Conservation (phyloP, 2,329 filamentous ascomycete species). For the Scedosporium aurantiacum region DNA sequence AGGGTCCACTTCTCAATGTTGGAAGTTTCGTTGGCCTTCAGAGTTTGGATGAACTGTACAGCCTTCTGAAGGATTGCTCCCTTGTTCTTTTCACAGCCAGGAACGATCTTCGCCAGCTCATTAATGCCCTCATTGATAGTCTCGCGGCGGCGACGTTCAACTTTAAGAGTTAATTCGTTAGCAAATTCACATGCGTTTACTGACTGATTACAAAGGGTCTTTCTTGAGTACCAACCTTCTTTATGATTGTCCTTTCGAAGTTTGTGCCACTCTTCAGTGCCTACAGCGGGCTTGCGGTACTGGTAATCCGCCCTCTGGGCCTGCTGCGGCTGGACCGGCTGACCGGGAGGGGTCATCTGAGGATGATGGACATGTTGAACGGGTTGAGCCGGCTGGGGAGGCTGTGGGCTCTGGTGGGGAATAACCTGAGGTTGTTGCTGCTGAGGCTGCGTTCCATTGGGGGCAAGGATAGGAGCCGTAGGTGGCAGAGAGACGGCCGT, state of each 20-base stretch:
- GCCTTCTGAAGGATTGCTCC: conserved; percentile 90
- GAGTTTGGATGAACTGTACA: conserved; percentile 85
- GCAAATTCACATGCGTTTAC: background rate
- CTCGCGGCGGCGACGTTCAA: conserved; percentile 90
- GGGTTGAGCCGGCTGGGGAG: conserved; percentile 9
- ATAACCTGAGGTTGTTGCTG: conserved; percentile 5
- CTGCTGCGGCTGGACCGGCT: conserved; percentile 6
- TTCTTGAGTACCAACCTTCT: conserved; percentile 56
- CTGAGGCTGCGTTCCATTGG: conserved; percentile 8
- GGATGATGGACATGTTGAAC: background rate
- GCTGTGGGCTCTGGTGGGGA: conserved; percentile 9
- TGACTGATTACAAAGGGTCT: background rate
- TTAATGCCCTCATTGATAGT: conserved; percentile 99
- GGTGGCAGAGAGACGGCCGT: conserved; percentile 22
- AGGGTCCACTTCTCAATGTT: conserved; percentile 93
- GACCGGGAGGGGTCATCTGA: background rate
- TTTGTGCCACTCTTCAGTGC: conserved; percentile 96
- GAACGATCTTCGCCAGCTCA: conserved; percentile 93
- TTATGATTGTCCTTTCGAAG: conserved; percentile 97
- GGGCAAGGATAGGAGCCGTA: conserved; percentile 3
- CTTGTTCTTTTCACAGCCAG: conserved; percentile 98
- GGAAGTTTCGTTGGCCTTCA: conserved; percentile 87
- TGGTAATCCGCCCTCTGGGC: conserved; percentile 14
- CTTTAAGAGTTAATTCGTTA: conserved; percentile 31
- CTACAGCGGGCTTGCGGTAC: conserved; percentile 71